These are phyloP conservation scores for Penicillium frequentans DNA, from an alignment of 2,329 filamentous ascomycete genomes.

Conservation along the genomic window DNA sequence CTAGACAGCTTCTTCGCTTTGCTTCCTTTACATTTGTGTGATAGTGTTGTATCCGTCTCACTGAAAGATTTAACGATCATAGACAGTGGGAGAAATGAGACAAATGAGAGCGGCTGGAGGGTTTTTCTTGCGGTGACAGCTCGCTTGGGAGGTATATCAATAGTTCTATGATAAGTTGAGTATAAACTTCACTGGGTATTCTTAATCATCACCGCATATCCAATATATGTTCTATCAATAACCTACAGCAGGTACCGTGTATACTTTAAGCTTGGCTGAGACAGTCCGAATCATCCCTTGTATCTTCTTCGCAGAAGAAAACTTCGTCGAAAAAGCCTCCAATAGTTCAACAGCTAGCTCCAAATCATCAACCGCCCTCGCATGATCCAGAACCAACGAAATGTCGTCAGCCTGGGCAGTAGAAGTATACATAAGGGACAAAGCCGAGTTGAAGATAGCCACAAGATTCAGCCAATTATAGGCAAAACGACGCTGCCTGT, in stretches of 20 bases:
- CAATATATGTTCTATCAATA: background rate
- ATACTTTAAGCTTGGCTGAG: constrained; percentile 3
- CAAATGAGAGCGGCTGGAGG: too few relatives aligned
- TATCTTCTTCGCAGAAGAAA: constrained; percentile 23
- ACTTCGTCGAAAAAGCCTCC: constrained; percentile 23
- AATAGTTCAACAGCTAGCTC: constrained; percentile 22
- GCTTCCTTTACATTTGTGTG: too few relatives aligned
- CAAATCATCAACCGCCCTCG: constrained; percentile 19
- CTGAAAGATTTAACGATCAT: too few relatives aligned
- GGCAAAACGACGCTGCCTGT: constrained; percentile 42
- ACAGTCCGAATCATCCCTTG: constrained; percentile 21
- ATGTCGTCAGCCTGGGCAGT: constrained; percentile 39
- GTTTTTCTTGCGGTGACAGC: too few relatives aligned
- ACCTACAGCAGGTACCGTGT: background rate
- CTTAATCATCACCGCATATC: background rate
- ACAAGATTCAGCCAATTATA: constrained; percentile 48
- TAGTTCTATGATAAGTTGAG: too few relatives aligned
- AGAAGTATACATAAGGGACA: constrained; percentile 47
- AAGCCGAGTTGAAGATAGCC: constrained; percentile 42
- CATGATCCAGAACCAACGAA: constrained; percentile 13
- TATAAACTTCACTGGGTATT: too few relatives aligned
- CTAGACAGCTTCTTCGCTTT: too few relatives aligned
- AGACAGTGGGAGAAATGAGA: too few relatives aligned
- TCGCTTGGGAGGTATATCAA: too few relatives aligned
- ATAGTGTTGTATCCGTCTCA: too few relatives aligned